Percentiles rank a stretch among this genome's conserved stretches.
phyloP scores from a whole-genome alignment of 176 grass and related monocot genomes.

The Eremochloa ophiuroides region DNA sequence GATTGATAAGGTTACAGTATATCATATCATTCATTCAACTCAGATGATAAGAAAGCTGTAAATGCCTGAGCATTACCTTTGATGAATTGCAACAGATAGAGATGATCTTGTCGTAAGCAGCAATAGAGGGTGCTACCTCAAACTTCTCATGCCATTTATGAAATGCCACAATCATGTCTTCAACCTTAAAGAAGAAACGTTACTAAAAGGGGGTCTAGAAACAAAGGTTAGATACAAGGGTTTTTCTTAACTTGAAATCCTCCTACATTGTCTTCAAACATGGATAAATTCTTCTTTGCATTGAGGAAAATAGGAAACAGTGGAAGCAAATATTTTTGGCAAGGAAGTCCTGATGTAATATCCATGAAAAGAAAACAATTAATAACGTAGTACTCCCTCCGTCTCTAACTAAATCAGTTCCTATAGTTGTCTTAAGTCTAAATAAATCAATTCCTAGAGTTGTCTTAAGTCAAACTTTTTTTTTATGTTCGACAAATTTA shows the following conservation, averaged over 20 bases:
- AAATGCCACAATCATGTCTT: conserved; percentile 58
- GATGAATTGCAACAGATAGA: conserved; percentile 55
- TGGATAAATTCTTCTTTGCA: neutral
- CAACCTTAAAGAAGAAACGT: conserved; percentile 60
- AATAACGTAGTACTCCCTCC: neutral
- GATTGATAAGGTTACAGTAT: neutral
- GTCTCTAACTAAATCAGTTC: neutral
- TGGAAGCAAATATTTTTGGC: neutral
- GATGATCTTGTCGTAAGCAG: conserved; percentile 59
- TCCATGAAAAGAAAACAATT: neutral
- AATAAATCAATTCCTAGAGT: neutral
- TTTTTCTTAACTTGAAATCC: conserved; percentile 16
- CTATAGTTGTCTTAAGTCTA: too few relatives aligned
- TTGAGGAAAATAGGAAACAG: neutral
- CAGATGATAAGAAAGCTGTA: conserved; percentile 1
- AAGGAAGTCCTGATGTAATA: conserved; percentile 14
- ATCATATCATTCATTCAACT: conserved; percentile 8
- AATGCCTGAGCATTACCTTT: conserved; percentile 47
- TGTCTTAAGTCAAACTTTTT: neutral
- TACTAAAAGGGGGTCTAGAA: conserved; percentile 6
- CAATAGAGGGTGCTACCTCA: conserved; percentile 43
- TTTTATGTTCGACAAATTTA: neutral
- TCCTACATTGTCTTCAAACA: conserved; percentile 8
- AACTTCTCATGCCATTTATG: conserved; percentile 73
- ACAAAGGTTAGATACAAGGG: conserved; percentile 8